Evolutionary conservation across 371 early-diverging fungal species (phyloP).

Genomic region (Basidiobolus meristosporus): DNA sequence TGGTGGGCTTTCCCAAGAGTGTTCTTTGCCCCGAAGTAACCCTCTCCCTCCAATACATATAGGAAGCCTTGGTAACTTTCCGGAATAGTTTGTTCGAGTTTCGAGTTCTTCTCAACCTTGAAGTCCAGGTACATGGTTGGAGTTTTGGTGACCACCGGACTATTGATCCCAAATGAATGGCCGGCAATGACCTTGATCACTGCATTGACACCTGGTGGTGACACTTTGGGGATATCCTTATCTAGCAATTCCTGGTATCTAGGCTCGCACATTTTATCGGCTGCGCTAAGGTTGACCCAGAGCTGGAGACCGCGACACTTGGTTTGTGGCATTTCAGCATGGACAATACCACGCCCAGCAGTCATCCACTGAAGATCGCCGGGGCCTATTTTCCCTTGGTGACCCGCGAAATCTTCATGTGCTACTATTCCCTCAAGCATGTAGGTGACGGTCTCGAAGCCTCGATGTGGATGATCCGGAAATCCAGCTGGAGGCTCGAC

Average conservation of each 20-base stretch:
- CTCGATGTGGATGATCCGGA: constrained; percentile 47
- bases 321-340: constrained; percentile 47
- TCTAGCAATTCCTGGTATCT: constrained; percentile 41
- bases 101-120: constrained; percentile 22
- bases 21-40: constrained; percentile 31
- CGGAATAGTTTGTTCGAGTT: constrained; percentile 29
- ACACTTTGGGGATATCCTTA: constrained; percentile 17
- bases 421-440: no score
- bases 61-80: no score
- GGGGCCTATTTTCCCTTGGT: neutral
- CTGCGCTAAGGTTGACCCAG: constrained; percentile 43
- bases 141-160: constrained; percentile 34
- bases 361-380: constrained; percentile 40
- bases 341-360: constrained; percentile 39
- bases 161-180: constrained; percentile 30
- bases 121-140: constrained; percentile 59
- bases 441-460: no score
- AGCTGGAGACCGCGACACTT: no score
- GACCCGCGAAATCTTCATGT: constrained; percentile 56
- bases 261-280: constrained; percentile 43
- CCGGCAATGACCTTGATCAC: constrained; percentile 70
- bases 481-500: constrained; percentile 62
- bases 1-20: constrained; percentile 21
- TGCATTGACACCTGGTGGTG: constrained; percentile 22
- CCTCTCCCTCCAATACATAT: no score